Percentiles rank a stretch among this genome's conserved stretches.
phyloP scores from a whole-genome alignment of 83 land plant genomes.

The Larix sibirica region DNA sequence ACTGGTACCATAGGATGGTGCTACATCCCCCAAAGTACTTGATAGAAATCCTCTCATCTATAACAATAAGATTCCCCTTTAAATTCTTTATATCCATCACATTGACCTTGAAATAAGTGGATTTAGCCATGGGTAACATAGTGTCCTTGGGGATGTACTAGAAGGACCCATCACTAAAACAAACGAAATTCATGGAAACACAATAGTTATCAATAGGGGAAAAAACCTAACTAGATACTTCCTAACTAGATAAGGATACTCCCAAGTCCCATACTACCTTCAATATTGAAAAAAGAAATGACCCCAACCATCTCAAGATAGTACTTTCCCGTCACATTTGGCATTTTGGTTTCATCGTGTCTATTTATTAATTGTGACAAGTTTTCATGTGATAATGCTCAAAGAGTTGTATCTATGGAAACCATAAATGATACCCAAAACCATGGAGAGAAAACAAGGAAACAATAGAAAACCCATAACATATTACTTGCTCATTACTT shows the following conservation, averaged over 20 bases:
- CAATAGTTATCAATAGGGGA: conserved; percentile 92
- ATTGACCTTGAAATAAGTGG: conserved; percentile 94
- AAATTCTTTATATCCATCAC: conserved; percentile 95
- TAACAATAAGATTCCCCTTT: conserved; percentile 93
- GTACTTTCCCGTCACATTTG: too few species aligned
- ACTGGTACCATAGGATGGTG: conserved; percentile 93
- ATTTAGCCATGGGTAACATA: conserved; percentile 97
- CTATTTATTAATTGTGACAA: too few species aligned
- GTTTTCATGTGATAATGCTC: too few species aligned
- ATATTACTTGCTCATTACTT: too few species aligned
- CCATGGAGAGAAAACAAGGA: too few species aligned
- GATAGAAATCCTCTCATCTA: conserved; percentile 87
- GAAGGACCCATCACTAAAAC: conserved; percentile 99
- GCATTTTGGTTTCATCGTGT: too few species aligned
- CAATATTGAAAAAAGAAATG: conserved; percentile 92
- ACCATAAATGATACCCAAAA: too few species aligned
- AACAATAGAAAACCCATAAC: too few species aligned
- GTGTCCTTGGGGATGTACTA: conserved; percentile 94
- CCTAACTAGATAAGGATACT: conserved; percentile 92
- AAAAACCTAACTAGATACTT: conserved; percentile 90
- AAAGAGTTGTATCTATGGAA: too few species aligned
- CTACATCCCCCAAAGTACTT: conserved; percentile 98
- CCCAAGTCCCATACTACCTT: conserved; percentile 67
- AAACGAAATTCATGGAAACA: conserved; percentile 93
- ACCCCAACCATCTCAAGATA: conserved; percentile 51